These are phyloP conservation scores for Fragaria nilgerrensis DNA, from an alignment of 306 rosid genomes.

Conservation along the genomic window DNA sequence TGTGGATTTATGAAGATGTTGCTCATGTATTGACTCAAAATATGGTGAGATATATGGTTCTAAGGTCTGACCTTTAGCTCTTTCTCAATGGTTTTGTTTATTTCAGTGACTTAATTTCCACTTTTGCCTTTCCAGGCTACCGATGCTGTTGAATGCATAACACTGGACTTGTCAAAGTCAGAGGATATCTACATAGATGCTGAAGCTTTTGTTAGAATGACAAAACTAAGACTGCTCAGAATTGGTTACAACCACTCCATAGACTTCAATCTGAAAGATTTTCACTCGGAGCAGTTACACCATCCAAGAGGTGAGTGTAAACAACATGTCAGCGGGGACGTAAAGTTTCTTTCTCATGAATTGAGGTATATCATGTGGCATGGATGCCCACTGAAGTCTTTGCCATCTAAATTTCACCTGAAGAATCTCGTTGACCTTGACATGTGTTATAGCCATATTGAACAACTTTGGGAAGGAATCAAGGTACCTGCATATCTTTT, in stretches of 20 bases:
- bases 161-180: neutral
- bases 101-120: neutral
- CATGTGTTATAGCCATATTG: slow-evolving; percentile 5
- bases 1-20: neutral
- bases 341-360: neutral
- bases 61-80: neutral
- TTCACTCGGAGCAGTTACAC: neutral
- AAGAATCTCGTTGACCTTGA: slow-evolving; percentile 18
- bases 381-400: slow-evolving; percentile 11
- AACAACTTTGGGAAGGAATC: slow-evolving; percentile 13
- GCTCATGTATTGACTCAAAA: slow-evolving; percentile 1
- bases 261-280: neutral
- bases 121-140: neutral
- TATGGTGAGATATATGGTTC: neutral
- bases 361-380: slow-evolving; percentile 23
- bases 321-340: neutral
- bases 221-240: slow-evolving; percentile 21
- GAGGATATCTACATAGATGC: slow-evolving; percentile 2
- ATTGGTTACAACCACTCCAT: neutral
- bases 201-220: slow-evolving; percentile 22
- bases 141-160: slow-evolving; percentile 16
- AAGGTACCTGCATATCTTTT: too few relatives aligned
- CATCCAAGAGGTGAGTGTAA: neutral
- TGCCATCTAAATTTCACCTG: neutral
- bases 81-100: neutral